Percentiles rank a stretch among this genome's conserved stretches.
These are phyloP conservation scores for Cinchona pubescens DNA, from an alignment of 257 asterid species.

Conservation along the genomic window DNA sequence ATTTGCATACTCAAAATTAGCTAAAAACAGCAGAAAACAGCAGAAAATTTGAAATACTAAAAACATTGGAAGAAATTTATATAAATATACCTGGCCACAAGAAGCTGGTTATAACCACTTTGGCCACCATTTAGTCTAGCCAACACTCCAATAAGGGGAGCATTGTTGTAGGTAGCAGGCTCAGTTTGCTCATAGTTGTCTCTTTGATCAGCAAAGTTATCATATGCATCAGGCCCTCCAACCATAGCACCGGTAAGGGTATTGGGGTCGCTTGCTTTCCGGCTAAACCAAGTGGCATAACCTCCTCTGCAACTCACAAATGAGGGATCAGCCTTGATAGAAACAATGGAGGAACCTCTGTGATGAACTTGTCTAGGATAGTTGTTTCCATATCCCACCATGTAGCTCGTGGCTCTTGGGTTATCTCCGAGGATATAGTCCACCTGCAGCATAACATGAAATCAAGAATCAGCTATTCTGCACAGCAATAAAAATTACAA, in stretches of 20 bases:
- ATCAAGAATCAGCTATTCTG: neutral
- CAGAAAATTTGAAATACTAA: neutral
- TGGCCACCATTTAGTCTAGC: slow-evolving; percentile 81
- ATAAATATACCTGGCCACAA: slow-evolving; percentile 59
- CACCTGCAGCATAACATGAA: slow-evolving; percentile 40
- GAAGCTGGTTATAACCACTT: slow-evolving; percentile 78
- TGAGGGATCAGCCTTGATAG: slow-evolving; percentile 58
- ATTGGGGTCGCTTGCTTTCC: slow-evolving; percentile 82
- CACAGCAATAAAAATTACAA: neutral
- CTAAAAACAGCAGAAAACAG: too few relatives aligned
- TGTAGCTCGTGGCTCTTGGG: slow-evolving; percentile 97
- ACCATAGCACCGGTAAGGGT: slow-evolving; percentile 87
- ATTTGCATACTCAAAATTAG: neutral
- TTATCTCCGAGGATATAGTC: slow-evolving; percentile 97
- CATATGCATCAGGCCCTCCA: slow-evolving; percentile 99
- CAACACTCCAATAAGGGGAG: slow-evolving; percentile 76
- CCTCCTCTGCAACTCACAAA: slow-evolving; percentile 94
- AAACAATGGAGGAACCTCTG: slow-evolving; percentile 89
- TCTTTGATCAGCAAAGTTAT: slow-evolving; percentile 90
- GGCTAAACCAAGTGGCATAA: slow-evolving; percentile 84
- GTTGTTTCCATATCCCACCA: slow-evolving; percentile 95
- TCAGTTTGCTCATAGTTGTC: slow-evolving; percentile 96
- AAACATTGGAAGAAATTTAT: neutral
- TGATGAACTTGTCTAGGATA: slow-evolving; percentile 92
- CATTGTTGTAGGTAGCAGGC: slow-evolving; percentile 98